Evolutionary conservation across 2,329 filamentous ascomycete genomes (phyloP).

Genomic region (Acrocalymma vagum): DNA sequence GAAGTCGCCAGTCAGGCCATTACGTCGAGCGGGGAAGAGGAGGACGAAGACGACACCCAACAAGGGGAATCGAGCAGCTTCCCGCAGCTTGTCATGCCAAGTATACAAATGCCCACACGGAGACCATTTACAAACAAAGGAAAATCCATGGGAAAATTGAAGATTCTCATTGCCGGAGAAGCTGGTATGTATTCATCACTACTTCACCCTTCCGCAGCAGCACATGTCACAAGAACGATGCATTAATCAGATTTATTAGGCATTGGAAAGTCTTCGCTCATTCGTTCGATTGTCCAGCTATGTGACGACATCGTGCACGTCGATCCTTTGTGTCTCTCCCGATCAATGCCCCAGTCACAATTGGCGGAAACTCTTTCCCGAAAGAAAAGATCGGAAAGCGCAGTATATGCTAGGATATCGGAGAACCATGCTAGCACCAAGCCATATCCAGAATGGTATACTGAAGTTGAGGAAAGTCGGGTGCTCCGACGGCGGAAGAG

Average conservation of each 20-base stretch:
- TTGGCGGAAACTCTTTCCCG: slow-evolving; percentile 33
- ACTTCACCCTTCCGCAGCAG: background rate
- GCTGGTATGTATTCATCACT: slow-evolving; percentile 62
- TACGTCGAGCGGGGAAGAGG: slow-evolving; percentile 64
- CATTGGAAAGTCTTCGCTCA: slow-evolving; percentile 87
- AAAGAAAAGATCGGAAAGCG: slow-evolving; percentile 28
- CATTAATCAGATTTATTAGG: slow-evolving; percentile 58
- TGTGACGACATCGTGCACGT: slow-evolving; percentile 95
- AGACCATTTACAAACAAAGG: slow-evolving; percentile 90
- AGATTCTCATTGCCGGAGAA: slow-evolving; percentile 85
- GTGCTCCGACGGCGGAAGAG: slow-evolving; percentile 69
- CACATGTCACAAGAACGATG: background rate
- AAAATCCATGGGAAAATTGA: slow-evolving; percentile 83
- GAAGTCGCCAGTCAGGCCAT: slow-evolving; percentile 65
- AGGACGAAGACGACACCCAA: slow-evolving; percentile 47
- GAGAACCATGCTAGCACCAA: slow-evolving; percentile 57
- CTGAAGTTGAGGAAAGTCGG: slow-evolving; percentile 74
- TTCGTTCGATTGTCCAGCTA: slow-evolving; percentile 84
- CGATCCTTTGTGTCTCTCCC: slow-evolving; percentile 65
- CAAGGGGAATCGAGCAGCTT: slow-evolving; percentile 46
- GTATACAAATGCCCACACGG: slow-evolving; percentile 87
- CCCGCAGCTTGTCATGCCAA: slow-evolving; percentile 97
- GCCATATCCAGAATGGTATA: slow-evolving; percentile 89
- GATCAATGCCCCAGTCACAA: slow-evolving; percentile 33
- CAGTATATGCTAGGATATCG: slow-evolving; percentile 38